phyloP scores from a whole-genome alignment of 345 rosid genomes.

The Gossypium longicalyx region DNA sequence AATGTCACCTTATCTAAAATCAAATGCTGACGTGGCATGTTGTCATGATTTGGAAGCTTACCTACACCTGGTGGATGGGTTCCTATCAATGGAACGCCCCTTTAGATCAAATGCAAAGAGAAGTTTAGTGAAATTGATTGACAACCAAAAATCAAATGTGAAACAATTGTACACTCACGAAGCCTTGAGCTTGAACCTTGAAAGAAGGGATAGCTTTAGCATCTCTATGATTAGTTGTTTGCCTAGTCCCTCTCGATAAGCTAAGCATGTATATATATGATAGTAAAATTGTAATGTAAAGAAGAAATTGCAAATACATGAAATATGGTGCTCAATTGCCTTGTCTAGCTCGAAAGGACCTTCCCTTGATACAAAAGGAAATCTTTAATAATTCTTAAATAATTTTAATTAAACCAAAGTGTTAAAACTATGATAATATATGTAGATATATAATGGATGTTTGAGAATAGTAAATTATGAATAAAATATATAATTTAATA shows the following conservation, averaged over 20 bases:
- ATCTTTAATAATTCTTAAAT: neutral
- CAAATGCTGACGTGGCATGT: constrained; percentile 62
- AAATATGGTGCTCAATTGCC: neutral
- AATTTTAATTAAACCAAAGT: neutral
- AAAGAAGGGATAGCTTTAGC: constrained; percentile 25
- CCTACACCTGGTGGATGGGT: constrained; percentile 83
- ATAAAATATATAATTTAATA: too few relatives aligned
- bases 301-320: neutral
- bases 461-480: too few relatives aligned
- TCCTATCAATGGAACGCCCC: constrained; percentile 62
- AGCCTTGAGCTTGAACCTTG: constrained; percentile 45
- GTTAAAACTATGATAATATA: too few relatives aligned
- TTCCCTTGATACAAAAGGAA: neutral
- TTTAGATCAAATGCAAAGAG: constrained; percentile 87
- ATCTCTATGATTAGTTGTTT: constrained; percentile 32
- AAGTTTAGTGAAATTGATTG: constrained; percentile 62
- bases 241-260: constrained; percentile 53
- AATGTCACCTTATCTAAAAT: constrained; percentile 68
- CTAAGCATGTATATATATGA: neutral
- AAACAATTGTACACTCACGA: constrained; percentile 72
- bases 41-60: constrained; percentile 87
- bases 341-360: neutral
- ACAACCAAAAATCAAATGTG: constrained; percentile 70
- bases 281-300: neutral
- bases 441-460: too few relatives aligned